Conservation (phyloP, 257 asterid species). For the Sherardia arvensis region DNA sequence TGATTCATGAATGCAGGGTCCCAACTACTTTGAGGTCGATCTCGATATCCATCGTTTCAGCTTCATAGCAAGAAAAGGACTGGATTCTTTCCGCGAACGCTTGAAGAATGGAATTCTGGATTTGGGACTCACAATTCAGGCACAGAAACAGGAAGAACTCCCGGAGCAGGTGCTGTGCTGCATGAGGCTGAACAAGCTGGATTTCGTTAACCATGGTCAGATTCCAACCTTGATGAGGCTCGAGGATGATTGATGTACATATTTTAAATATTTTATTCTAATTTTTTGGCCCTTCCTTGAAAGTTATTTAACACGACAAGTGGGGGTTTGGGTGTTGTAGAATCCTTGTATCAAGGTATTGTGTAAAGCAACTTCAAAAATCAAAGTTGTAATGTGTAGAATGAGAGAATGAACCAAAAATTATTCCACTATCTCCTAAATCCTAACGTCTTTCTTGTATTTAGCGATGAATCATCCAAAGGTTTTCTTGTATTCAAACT, state of each 20-base stretch:
- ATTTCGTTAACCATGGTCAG: conserved; percentile 65
- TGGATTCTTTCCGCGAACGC: conserved; percentile 75
- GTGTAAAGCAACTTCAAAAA: neutral
- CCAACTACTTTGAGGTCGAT: conserved; percentile 81
- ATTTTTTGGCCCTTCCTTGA: neutral
- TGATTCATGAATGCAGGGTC: conserved; percentile 33
- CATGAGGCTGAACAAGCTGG: conserved; percentile 66
- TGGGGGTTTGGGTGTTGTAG: neutral
- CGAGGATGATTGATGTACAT: conserved; percentile 27
- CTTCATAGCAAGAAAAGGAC: conserved; percentile 84
- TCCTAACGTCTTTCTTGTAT: neutral
- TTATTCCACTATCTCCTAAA: neutral
- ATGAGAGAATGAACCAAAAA: neutral
- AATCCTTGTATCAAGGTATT: neutral
- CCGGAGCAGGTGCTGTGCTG: conserved; percentile 76
- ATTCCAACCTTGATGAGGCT: conserved; percentile 60
- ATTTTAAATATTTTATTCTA: neutral
- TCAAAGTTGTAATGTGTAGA: neutral
- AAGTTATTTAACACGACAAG: neutral
- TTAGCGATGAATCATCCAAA: too few relatives aligned
- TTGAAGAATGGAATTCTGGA: conserved; percentile 55
- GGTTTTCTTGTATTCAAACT: too few relatives aligned
- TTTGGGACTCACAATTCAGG: conserved; percentile 90
- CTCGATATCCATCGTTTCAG: conserved; percentile 89
- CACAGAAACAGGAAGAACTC: conserved; percentile 77